These are phyloP conservation scores for Myriosclerotinia curreyana DNA, from an alignment of 2,329 filamentous ascomycete species.

Conservation along the genomic window DNA sequence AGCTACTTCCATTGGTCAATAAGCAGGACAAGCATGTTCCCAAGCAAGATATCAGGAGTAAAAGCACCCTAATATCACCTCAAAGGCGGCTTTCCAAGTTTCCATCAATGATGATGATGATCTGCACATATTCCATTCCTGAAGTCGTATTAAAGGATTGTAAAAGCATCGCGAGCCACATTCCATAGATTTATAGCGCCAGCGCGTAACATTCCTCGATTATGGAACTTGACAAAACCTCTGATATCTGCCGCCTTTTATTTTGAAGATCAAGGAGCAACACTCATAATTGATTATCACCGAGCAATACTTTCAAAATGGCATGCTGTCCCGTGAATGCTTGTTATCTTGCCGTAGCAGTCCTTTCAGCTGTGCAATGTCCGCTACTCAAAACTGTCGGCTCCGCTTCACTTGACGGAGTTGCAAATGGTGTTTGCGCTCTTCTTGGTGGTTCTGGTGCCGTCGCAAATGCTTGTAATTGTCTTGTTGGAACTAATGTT, in stretches of 20 bases:
- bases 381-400: not conserved
- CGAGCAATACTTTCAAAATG: not conserved
- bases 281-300: not conserved
- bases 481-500: not conserved
- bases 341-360: slow-evolving; percentile 8
- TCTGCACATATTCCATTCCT: not conserved
- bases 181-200: not conserved
- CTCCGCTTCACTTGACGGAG: not conserved
- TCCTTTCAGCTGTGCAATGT: not conserved
- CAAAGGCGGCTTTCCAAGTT: not conserved
- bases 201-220: not conserved
- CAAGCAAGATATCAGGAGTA: not conserved
- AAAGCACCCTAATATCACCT: not conserved
- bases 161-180: not conserved
- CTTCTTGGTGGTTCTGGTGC: not conserved
- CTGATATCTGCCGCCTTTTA: not conserved
- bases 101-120: not conserved
- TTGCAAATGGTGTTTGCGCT: not conserved
- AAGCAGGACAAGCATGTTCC: not conserved
- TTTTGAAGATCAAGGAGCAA: not conserved
- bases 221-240: not conserved
- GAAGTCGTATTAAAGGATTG: not conserved
- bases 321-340: slow-evolving; percentile 9
- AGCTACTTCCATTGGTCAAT: not conserved
- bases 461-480: not conserved